Evolutionary conservation across 192 early-diverging fungal genomes (phyloP).

Genomic region (Coemansia sp.): DNA sequence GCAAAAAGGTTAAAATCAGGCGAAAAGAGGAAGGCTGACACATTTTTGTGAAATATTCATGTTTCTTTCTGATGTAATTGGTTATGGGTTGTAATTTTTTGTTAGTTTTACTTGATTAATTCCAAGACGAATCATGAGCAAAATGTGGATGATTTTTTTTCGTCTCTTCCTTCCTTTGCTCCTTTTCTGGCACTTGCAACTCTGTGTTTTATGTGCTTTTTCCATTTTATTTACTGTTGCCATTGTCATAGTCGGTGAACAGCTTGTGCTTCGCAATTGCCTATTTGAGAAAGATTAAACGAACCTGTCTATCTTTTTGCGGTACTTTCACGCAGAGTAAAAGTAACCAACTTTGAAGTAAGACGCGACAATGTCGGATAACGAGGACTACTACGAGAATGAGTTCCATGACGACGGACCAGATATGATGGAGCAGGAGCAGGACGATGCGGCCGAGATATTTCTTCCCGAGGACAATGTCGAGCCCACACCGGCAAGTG

Average conservation of each 20-base stretch:
- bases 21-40: no score
- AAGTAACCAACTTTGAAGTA: slow-evolving; percentile 4
- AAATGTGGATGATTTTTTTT: background rate
- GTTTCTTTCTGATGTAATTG: background rate
- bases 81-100: slow-evolving; percentile 15
- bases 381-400: slow-evolving; percentile 21
- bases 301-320: no score
- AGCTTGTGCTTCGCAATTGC: no score
- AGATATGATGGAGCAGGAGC: slow-evolving; percentile 35
- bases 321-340: no score
- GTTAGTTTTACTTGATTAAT: background rate
- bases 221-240: background rate
- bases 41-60: no score
- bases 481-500: slow-evolving; percentile 55
- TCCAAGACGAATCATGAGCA: background rate
- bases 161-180: background rate
- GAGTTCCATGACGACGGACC: slow-evolving; percentile 23
- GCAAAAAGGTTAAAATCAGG: no score
- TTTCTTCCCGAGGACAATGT: slow-evolving; percentile 40
- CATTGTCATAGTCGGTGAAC: background rate
- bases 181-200: no score
- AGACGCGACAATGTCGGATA: slow-evolving; percentile 36
- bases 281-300: no score
- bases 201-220: background rate
- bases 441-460: slow-evolving; percentile 46